These are phyloP conservation scores for Lentinula detonsa DNA, from an alignment of 768 basidiomycete species.

Conservation along the genomic window DNA sequence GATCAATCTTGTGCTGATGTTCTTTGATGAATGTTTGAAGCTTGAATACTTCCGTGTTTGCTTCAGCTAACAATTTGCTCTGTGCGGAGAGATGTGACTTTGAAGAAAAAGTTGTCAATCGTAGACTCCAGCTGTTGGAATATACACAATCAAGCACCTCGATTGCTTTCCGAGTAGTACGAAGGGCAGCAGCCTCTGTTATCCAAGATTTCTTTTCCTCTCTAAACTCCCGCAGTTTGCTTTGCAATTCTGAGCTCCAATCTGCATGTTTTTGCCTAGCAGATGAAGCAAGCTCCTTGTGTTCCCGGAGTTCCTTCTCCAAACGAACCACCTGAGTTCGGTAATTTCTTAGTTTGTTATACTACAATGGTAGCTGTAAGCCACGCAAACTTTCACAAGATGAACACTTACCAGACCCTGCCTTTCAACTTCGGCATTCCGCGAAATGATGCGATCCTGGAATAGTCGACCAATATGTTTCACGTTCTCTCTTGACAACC, in stretches of 20 bases:
- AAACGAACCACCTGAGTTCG: constrained; percentile 60
- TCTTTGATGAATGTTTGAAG: constrained; percentile 74
- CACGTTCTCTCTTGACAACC: constrained; percentile 76
- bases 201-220: constrained; percentile 80
- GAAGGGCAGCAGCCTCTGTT: constrained; percentile 59
- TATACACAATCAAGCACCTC: constrained; percentile 33
- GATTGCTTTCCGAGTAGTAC: constrained; percentile 65
- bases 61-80: constrained; percentile 62
- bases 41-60: constrained; percentile 60
- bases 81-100: constrained; percentile 69
- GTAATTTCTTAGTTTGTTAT: constrained; percentile 78
- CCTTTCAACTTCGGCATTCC: constrained; percentile 73
- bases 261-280: constrained; percentile 77
- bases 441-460: constrained; percentile 64
- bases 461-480: constrained; percentile 79
- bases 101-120: constrained; percentile 1
- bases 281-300: constrained; percentile 65
- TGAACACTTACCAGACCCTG: constrained; percentile 62
- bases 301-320: constrained; percentile 64
- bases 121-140: neutral
- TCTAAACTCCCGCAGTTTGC: constrained; percentile 65
- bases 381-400: neutral
- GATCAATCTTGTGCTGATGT: constrained; percentile 74
- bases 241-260: constrained; percentile 79
- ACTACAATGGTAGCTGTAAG: constrained; percentile 32